Evolutionary conservation across 23 red algal genomes (phyloP).

Genomic region (Gracilaria vermiculophylla): DNA sequence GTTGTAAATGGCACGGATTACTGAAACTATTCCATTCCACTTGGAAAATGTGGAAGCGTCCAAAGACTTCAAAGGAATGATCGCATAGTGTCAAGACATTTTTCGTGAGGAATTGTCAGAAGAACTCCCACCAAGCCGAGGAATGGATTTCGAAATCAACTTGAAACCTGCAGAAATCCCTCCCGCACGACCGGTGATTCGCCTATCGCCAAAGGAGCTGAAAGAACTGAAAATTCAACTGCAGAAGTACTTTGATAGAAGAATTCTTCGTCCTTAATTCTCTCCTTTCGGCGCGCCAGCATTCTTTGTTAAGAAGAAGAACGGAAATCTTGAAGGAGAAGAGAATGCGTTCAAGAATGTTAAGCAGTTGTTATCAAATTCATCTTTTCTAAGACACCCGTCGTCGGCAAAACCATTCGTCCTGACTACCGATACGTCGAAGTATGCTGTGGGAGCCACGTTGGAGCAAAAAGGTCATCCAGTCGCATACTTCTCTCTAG

Average conservation of each 20-base stretch:
- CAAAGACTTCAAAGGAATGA: neutral
- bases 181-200: no score
- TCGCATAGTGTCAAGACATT: neutral
- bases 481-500: neutral
- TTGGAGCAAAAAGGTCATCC: neutral
- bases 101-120: conserved; percentile 13
- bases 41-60: neutral
- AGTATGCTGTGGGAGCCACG: conserved; percentile 6
- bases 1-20: neutral
- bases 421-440: conserved; percentile 1
- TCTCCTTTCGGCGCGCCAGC: conserved; percentile 20
- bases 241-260: conserved; percentile 10
- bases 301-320: conserved; percentile 23
- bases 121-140: neutral
- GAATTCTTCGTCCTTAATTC: neutral
- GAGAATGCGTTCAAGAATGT: neutral
- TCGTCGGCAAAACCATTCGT: neutral
- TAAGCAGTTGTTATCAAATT: neutral
- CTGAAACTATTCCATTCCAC: neutral
- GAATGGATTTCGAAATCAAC: neutral
- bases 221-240: conserved; percentile 11
- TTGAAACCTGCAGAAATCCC: no score
- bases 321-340: neutral
- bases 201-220: neutral
- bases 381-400: neutral